Percentiles rank a stretch among this genome's conserved stretches.
Conservation (phyloP, 768 basidiomycete species). For the Leccinum obscurum region DNA sequence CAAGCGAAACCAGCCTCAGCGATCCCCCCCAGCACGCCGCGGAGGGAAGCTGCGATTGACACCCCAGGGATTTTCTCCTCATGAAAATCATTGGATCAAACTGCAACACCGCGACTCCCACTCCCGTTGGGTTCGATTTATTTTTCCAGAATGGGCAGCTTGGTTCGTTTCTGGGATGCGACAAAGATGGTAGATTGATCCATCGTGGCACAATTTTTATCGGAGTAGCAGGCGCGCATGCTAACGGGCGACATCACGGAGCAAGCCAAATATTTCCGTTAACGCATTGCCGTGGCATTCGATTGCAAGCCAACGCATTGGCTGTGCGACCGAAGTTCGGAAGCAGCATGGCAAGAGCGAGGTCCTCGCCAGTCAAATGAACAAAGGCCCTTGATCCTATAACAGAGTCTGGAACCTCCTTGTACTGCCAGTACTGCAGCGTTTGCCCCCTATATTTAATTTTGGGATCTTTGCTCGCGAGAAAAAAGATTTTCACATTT, state of each 20-base stretch:
- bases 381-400: no score
- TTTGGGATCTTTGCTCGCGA: not conserved
- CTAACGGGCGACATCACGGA: slow-evolving; percentile 13
- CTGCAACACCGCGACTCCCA: no score
- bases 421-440: not conserved
- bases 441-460: no score
- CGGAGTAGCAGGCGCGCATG: slow-evolving; percentile 6
- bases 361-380: not conserved
- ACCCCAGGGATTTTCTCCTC: not conserved
- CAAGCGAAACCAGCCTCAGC: not conserved
- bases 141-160: not conserved
- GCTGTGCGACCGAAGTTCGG: slow-evolving; percentile 1
- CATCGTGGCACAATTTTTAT: slow-evolving; percentile 1
- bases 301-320: not conserved
- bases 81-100: no score
- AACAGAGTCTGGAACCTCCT: no score
- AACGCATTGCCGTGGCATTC: not conserved
- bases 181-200: not conserved
- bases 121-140: no score
- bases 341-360: slow-evolving; percentile 2
- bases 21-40: not conserved
- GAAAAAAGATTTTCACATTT: not conserved
- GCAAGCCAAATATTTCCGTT: not conserved
- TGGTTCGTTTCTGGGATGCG: slow-evolving; percentile 11
- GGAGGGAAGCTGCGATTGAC: not conserved